Percentiles rank a stretch among this genome's conserved stretches.
phyloP scores from a whole-genome alignment of 208 protist genomes.

The Wallacemonas sp. region DNA sequence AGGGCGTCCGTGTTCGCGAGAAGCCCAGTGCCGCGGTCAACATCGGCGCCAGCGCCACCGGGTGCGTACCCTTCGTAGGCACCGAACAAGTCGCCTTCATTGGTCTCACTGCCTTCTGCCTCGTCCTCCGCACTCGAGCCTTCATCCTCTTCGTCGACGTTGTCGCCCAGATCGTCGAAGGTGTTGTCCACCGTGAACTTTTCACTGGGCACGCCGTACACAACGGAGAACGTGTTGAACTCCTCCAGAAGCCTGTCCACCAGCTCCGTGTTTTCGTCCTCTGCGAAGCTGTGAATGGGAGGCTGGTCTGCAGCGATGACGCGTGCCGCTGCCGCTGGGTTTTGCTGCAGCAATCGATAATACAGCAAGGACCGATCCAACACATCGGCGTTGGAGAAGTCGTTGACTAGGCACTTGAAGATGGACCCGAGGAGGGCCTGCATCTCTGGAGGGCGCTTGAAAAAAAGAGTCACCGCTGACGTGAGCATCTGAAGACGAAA shows the following conservation, averaged over 20 bases:
- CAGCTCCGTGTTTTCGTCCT: slow-evolving; percentile 62
- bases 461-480: slow-evolving; percentile 86
- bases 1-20: not conserved
- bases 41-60: not conserved
- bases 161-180: slow-evolving; percentile 15
- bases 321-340: slow-evolving; percentile 44
- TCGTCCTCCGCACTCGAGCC: slow-evolving; percentile 19
- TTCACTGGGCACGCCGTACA: slow-evolving; percentile 68
- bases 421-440: slow-evolving; percentile 82
- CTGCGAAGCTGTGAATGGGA: slow-evolving; percentile 52
- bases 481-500: slow-evolving; percentile 90
- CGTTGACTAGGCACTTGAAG: slow-evolving; percentile 70
- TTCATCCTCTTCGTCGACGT: slow-evolving; percentile 14
- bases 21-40: not conserved
- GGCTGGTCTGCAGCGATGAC: slow-evolving; percentile 55
- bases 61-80: slow-evolving; percentile 1
- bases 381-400: slow-evolving; percentile 86
- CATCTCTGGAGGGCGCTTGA: slow-evolving; percentile 92
- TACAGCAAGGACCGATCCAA: slow-evolving; percentile 87
- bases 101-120: slow-evolving; percentile 8
- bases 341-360: slow-evolving; percentile 67
- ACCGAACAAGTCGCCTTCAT: not conserved
- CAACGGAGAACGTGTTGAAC: slow-evolving; percentile 88
- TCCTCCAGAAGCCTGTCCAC: slow-evolving; percentile 86
- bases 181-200: slow-evolving; percentile 20